These are phyloP conservation scores for Cystobasidium onofrii DNA, from an alignment of 768 basidiomycete genomes.

Conservation along the genomic window DNA sequence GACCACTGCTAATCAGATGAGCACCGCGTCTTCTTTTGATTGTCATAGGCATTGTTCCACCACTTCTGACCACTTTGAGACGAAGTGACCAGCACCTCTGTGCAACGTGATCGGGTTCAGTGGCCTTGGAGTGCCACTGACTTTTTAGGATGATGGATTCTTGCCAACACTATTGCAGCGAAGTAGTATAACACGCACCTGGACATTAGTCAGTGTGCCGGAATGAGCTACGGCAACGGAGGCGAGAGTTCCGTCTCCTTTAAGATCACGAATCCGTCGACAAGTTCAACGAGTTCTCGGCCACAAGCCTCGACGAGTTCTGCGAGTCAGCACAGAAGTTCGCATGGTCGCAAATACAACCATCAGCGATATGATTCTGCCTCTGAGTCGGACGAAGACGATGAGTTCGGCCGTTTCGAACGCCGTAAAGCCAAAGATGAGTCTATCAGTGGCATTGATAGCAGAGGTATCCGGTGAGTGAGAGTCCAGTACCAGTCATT, in stretches of 20 bases:
- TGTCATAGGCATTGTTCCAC: too few species aligned
- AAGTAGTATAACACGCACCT: background rate
- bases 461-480: constrained; percentile 1
- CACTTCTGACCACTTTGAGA: too few species aligned
- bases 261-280: background rate
- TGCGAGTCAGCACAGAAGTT: background rate
- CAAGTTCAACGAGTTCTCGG: constrained; percentile 2
- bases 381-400: constrained; percentile 5
- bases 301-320: background rate
- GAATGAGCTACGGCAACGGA: background rate
- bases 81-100: too few species aligned
- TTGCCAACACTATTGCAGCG: background rate
- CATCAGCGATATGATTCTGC: background rate
- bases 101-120: too few species aligned
- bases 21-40: too few species aligned
- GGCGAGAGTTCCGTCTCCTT: background rate
- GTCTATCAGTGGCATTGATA: constrained; percentile 16
- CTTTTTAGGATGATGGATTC: background rate
- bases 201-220: background rate
- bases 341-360: background rate
- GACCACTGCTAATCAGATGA: too few species aligned
- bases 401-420: background rate
- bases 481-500: too few species aligned
- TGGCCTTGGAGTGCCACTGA: too few species aligned
- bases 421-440: constrained; percentile 17